Base-by-base conservation (phyloP, 2,329 filamentous ascomycete genomes). In the Fonsecaea erecta region DNA sequence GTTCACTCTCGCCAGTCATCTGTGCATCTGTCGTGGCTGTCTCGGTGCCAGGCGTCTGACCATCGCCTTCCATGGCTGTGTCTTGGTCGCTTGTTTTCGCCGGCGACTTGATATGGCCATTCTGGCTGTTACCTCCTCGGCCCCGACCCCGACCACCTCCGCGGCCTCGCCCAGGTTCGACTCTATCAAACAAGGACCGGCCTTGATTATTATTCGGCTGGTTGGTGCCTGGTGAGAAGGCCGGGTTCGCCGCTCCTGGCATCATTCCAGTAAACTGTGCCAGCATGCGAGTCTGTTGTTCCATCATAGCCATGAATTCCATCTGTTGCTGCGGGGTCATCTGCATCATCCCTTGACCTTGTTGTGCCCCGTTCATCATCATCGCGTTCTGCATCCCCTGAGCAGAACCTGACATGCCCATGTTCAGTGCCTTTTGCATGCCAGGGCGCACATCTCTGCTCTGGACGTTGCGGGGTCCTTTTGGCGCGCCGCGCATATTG, bases 271-370 rank as follows among this genome's bases (percentile, higher is more conserved):
- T 85, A 74, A 89, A 82, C 71, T 93, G 89, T 61, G 87, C 86
- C 86, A 97, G 92, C 86, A 96, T 91, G 66, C 90, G 87, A 56
- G 91, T 91, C 74, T 96, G 92, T 75, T 96, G 91, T 77, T 96
- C 91, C 69, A 95, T 85, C 80, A 96, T 85, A 48, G 87, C 84
- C 81, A 91, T 88, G 60, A 92, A 82, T 64, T 90, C 86, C 82
- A 91, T 88, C 74, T 94, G 83, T 79, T 92, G 84, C 79, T 90
- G 81, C 76, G 86, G 80, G 78, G 79, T 87, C 82, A 90, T 85
- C 72, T 80, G 77, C 74, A 83, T 82, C 71, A 84, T 79, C 34
- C 75, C 77, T 76, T 78, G 79, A 82, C 80, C 58, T 78, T 78
- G 64, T 79, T 80, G 75, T 79, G 78, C 57, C 74, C 77, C 28